Base-by-base conservation (phyloP, 495 filamentous ascomycete species). In the Aeminium ludgeri region DNA sequence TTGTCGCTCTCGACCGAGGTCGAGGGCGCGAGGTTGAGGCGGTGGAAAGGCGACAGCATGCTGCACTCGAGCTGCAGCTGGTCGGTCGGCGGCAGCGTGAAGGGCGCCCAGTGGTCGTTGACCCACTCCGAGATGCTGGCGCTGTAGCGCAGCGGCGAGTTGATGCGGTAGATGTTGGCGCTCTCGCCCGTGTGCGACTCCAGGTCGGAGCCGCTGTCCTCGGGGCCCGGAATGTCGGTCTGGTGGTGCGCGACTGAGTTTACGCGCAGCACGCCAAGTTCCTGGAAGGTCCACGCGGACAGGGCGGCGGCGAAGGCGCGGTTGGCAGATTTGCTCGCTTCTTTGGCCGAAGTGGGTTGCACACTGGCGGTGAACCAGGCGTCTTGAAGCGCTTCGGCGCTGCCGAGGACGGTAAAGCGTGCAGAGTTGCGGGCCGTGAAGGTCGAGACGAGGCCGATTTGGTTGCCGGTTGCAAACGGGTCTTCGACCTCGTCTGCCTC, bases 21-120 rank as follows among this genome's bases (percentile, higher is more conserved):
- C 13, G 63, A 60, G 12, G 77, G 79, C 19, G 55, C 34, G 5
- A 97, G 77, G 44, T 72, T 59, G 16, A 95, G 70, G n/a, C 91
- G 86, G 65, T 95, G 81, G 75, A 91, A 95, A 49, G 91, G 89
- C 6, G 87, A 94, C 11, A 97, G 80, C 89, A 97, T 97, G 62
- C 75, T 85, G 67, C 94, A 92, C 61, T 97, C 89, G 42, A 97
- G 80, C 57, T 97, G 89, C 11, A 96, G 57, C 20, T 60, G 65
- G 56, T 97, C 89, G 38, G 55, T 60, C 2, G 65, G 44, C 40
- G 82, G 76, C 25, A 82, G 65, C 30, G 64, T 63, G 63, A 86
- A 92, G 41, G 86, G 82, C 6, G 65, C 61, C 61, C 73, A 87
- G 61, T 68, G 72, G 19, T 34, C 34, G 10, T 7, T 25, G 23